Evolutionary conservation across 345 rosid genomes (phyloP).

Genomic region (Lenwebbia sp.): DNA sequence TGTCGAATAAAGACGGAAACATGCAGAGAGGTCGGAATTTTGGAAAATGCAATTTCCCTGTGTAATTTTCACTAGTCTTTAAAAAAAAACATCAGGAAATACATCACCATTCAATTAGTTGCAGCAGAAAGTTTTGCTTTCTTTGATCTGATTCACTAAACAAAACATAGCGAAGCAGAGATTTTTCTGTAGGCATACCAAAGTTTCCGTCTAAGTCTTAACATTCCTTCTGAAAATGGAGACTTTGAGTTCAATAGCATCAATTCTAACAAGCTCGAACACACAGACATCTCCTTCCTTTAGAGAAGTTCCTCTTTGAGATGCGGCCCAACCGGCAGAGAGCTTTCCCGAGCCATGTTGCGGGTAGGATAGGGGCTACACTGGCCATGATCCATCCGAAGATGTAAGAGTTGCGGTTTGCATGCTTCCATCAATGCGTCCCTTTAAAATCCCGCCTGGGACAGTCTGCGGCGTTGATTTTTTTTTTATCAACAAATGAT

Average conservation of each 20-base stretch:
- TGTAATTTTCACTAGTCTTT: too few relatives aligned
- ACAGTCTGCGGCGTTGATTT: too few relatives aligned
- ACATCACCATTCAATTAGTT: neutral
- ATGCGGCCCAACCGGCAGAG: neutral
- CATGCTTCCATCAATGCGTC: neutral
- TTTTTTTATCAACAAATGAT: too few relatives aligned
- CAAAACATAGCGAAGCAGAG: neutral
- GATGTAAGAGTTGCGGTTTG: neutral
- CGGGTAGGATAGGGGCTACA: neutral
- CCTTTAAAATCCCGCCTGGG: neutral
- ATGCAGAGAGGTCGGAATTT: neutral
- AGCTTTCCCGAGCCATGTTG: neutral
- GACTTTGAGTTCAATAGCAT: neutral
- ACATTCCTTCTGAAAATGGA: neutral
- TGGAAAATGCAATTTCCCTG: accelerated
- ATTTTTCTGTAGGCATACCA: neutral
- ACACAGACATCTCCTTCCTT: neutral
- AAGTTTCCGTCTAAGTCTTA: neutral
- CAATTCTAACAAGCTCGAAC: neutral
- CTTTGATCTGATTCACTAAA: neutral
- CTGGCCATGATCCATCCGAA: neutral
- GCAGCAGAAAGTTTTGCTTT: neutral
- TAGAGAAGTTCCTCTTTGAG: neutral
- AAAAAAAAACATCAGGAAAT: neutral
- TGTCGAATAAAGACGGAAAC: neutral